phyloP scores from a whole-genome alignment of 2,329 filamentous ascomycete species.

The Fusarium lateritium region DNA sequence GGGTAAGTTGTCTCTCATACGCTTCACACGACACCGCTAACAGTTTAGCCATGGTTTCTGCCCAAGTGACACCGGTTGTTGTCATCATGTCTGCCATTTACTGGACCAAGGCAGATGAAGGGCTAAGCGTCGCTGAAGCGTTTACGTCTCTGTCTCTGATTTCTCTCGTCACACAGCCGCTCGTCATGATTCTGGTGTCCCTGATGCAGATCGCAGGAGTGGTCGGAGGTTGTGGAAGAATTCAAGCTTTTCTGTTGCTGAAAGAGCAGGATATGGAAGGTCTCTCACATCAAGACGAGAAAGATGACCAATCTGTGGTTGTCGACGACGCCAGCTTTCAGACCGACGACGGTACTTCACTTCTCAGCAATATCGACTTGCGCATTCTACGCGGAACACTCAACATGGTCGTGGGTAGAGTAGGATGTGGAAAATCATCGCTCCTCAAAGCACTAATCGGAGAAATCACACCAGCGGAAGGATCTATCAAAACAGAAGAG shows the following conservation, averaged over 20 bases:
- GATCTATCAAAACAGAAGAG: constrained; percentile 45
- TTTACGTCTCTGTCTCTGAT: constrained; percentile 57
- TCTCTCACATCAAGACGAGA: background rate
- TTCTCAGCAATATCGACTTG: constrained; percentile 50
- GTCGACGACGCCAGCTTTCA: constrained; percentile 37
- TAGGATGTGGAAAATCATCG: constrained; percentile 62
- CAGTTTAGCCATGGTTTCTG: constrained; percentile 44
- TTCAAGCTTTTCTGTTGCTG: constrained; percentile 53
- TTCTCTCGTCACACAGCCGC: constrained; percentile 52
- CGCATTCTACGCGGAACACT: constrained; percentile 39
- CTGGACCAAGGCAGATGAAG: constrained; percentile 49
- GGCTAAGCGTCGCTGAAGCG: constrained; percentile 52
- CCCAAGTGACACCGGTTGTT: constrained; percentile 51
- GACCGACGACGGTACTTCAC: constrained; percentile 19
- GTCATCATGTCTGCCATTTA: constrained; percentile 55
- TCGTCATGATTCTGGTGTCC: constrained; percentile 53
- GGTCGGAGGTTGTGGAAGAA: constrained; percentile 52
- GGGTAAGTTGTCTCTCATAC: constrained; percentile 37
- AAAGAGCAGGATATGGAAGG: constrained; percentile 32
- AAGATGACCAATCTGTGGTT: background rate
- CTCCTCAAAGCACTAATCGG: constrained; percentile 58
- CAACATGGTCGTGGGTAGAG: constrained; percentile 58
- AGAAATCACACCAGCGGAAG: constrained; percentile 50
- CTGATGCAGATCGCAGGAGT: constrained; percentile 54
- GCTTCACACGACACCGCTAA: background rate